Base-by-base conservation (phyloP, 192 early-diverging fungal species). In the Entophlyctis luteolus region DNA sequence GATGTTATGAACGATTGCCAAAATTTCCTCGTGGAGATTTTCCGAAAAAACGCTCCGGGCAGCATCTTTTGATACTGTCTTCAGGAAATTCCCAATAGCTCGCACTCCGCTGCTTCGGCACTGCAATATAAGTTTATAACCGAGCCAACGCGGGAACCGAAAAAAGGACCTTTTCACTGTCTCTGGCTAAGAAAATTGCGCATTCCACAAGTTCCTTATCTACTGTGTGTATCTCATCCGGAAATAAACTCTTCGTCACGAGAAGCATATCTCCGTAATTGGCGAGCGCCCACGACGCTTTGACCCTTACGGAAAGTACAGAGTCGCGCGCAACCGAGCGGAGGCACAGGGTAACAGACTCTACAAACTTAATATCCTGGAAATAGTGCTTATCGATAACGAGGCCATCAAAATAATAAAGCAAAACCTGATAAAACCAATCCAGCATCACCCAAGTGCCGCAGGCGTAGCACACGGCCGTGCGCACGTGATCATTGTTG, bases 221-320 rank as follows among this genome's bases (percentile, higher is more conserved):
- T 16, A 59, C 71, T 75, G 77, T 78, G 20, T 81, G 45, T 4
- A 72, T 48, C 1, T 72, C 68, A 2, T 83, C 76, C 10, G 83
- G 62, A 12, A 75, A 72, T 37, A 84, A 84, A 10, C 52, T 53
- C 1, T 81, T 58, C 46, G 73, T 42, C 39, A 2, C 65, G 33
- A 74, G 77, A 2, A 88, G 59, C 0, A 86, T 75, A 70, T 90
- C 88, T 32, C 84, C 79, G 32, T 90, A 55, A 75, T 90, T 90
- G 3, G 84, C 90, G n/a, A 90, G 72, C 0, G 88, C 87, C 90
- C 90, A 92, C 62, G 85, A 87, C 1, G 81, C 86, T 32, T 89
- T 72, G 6, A 90, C 76, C 42, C 87, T 73, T 1, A 92, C 90
- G 38, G 76, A 58, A 31, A 91, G 33, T 25, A 75, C 78, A 4